Base-by-base conservation (phyloP, 2,329 filamentous ascomycete species). In the Sclerotinia nivalis region DNA sequence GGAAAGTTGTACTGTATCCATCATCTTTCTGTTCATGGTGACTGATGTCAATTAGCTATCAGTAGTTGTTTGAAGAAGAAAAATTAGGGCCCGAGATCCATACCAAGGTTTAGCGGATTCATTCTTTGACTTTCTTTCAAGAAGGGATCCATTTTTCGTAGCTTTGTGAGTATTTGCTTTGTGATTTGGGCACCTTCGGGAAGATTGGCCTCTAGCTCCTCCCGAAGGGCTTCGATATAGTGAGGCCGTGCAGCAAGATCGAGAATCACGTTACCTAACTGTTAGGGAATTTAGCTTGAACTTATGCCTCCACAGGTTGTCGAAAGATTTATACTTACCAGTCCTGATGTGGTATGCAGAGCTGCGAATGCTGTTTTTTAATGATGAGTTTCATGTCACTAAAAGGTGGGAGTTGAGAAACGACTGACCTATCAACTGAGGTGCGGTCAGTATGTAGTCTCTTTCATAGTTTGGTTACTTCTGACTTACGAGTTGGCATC, bases 241-340 rank as follows among this genome's bases (percentile, higher is more conserved):
- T 87, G 82, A 0, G 85, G 85, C n/a, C 79, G 73, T 8, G 82
- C 80, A 0, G 83, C 83, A 13, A 89, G 76, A 64, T 85, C 83
- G 74, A 85, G 87, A 59, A 89, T 56, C 50, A 43, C 62, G 25
- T 66, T 56, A 22, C 62, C 62, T 31, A 66, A 10, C 58, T 61
- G 22, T 61, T 61, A 4, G 18, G n/a, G 25, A 61, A 7, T 61
- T 61, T 61, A 61, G 58, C 8, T 28, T 10, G 25, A 15, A 28
- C 13, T 28, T n/a, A 12, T 28, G 2, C 15, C 15, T 1, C 2
- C 55, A 22, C 13, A 6, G 12, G 2, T 45, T 47, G 13, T 20
- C 25, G 4, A n/a, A 12, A 31, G 5, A 2, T 22, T 18, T 61
- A 1, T 61, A 47, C 58, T 61, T 10, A 47, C 58, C 22, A 66